Evolutionary conservation across 352 stramenopile species (phyloP), one percentile per base, ranked within the genome.

Genomic region (Globisporangium alternatum): DNA sequence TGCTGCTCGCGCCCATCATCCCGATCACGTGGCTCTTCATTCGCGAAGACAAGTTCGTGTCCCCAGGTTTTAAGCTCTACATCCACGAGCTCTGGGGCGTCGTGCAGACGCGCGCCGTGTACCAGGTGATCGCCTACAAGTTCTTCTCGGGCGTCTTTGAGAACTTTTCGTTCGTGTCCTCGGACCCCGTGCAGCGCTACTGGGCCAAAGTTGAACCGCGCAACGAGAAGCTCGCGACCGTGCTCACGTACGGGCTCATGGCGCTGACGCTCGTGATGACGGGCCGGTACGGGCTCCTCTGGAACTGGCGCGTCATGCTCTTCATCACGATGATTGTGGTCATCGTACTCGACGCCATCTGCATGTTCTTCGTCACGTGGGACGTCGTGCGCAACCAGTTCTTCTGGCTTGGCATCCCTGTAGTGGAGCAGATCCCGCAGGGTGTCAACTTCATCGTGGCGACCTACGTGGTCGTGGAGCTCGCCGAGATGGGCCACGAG

Each of bases 381-480:
- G 65, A 86, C 56, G 70, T 89, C 15, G 17, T 82, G 55, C 76
- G 81, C 9, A 87, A 71, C 58, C 81, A 85, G 56, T 88, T 69
- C 66, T 87, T 91, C 65, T 91, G 78, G 72, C 55, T 91, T 21
- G 80, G 78, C 21, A 71, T 78, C 12, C 77, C 80, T 0, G 69
- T 89, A 8, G 53, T 82, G 2, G 68, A 79, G 45, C 57, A 86
- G 48, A 66, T 90, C 21, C 81, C 80, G 8, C 62, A 78, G 43
- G 76, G 68, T 21, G 65, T 85, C 45, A 66, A 69, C 47, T 88
- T 82, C 45, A 80, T 89, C 37, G 64, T 89, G 0, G 72, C 76
- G 13, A 86, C 73, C 9, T 89, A 77, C 55, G 75, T 83, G 33
- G 74, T 86, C 9, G 78, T 89, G 17, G 81, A 91, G 64, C 52